Conservation (phyloP, 495 filamentous ascomycete genomes). For the Trichoderma asperelloides region DNA sequence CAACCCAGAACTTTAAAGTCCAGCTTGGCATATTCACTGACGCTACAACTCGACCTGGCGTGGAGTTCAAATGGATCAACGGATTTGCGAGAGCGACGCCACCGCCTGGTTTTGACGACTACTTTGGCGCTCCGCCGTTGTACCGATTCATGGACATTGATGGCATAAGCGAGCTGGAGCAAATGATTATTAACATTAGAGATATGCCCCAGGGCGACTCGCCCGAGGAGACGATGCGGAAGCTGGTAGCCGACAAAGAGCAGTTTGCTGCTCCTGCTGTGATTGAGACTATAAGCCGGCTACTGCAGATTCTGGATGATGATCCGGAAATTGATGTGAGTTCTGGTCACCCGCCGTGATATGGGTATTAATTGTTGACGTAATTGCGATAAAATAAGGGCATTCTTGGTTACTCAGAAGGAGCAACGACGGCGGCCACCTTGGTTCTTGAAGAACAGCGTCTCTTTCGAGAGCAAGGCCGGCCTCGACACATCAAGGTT, state of each 20-base stretch:
- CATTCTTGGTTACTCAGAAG: conserved; percentile 55
- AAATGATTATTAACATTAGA: conserved; percentile 40
- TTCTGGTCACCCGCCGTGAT: conserved; percentile 24
- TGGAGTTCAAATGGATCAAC: conserved; percentile 40
- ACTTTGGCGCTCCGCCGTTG: conserved; percentile 42
- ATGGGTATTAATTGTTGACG: background rate
- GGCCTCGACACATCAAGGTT: conserved; percentile 18
- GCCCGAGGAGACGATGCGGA: conserved; percentile 41
- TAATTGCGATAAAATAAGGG: conserved; percentile 15
- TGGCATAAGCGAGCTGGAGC: conserved; percentile 31
- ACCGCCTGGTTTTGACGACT: conserved; percentile 42
- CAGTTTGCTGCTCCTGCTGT: conserved; percentile 33
- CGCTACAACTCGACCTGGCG: conserved; percentile 34
- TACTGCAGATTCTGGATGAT: conserved; percentile 40
- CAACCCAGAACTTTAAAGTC: conserved; percentile 40
- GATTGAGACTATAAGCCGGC: conserved; percentile 32
- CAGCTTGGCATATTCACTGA: conserved; percentile 32
- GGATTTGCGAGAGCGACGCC: conserved; percentile 38
- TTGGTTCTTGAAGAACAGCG: conserved; percentile 45
- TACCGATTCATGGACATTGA: conserved; percentile 43
- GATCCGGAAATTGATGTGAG: conserved; percentile 21
- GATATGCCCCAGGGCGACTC: conserved; percentile 40
- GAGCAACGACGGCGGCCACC: conserved; percentile 48
- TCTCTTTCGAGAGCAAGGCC: conserved; percentile 29
- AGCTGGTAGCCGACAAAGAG: conserved; percentile 33